A percentile compares a stretch with the other conserved stretches of the same genome.
Evolutionary conservation across 2,329 filamentous ascomycete species (phyloP).

Genomic region (Phyllosticta citriasiana): DNA sequence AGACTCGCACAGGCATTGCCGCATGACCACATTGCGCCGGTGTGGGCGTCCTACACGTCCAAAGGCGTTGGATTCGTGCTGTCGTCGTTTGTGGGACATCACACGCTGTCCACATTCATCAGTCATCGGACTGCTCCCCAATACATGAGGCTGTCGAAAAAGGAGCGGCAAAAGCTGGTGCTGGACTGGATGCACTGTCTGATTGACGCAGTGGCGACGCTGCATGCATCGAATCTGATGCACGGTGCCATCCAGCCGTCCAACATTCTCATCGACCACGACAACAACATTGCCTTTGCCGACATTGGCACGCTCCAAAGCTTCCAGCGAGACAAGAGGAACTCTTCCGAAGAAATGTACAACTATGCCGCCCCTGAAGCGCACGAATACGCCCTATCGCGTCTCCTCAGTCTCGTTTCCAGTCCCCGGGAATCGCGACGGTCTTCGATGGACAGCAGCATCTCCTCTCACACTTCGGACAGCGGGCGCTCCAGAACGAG

Average conservation of each 20-base stretch:
- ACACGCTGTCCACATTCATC: conserved; percentile 57
- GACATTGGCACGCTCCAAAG: conserved; percentile 44
- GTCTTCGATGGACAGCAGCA: conserved; percentile 25
- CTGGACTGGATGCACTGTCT: conserved; percentile 70
- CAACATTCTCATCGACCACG: conserved; percentile 55
- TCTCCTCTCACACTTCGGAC: conserved; percentile 23
- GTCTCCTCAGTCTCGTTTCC: conserved; percentile 12
- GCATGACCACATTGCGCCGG: conserved; percentile 60
- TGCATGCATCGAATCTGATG: conserved; percentile 54
- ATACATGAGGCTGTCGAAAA: conserved; percentile 53
- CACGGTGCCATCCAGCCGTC: conserved; percentile 63
- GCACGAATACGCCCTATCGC: conserved; percentile 22
- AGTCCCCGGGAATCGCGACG: conserved; percentile 15
- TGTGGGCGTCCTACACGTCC: conserved; percentile 61
- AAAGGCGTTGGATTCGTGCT: conserved; percentile 55
- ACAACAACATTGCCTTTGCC: conserved; percentile 57
- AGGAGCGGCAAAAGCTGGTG: conserved; percentile 48
- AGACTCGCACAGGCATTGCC: conserved; percentile 48
- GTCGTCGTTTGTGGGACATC: conserved; percentile 56
- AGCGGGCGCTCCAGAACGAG: conserved; percentile 17
- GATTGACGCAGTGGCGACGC: conserved; percentile 54
- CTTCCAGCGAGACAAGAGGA: conserved; percentile 42
- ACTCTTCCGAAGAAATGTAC: conserved; percentile 59
- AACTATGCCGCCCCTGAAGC: conserved; percentile 63
- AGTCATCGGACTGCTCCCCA: conserved; percentile 49